Base-by-base conservation (phyloP, 768 basidiomycete species). In the Serendipita sp. region DNA sequence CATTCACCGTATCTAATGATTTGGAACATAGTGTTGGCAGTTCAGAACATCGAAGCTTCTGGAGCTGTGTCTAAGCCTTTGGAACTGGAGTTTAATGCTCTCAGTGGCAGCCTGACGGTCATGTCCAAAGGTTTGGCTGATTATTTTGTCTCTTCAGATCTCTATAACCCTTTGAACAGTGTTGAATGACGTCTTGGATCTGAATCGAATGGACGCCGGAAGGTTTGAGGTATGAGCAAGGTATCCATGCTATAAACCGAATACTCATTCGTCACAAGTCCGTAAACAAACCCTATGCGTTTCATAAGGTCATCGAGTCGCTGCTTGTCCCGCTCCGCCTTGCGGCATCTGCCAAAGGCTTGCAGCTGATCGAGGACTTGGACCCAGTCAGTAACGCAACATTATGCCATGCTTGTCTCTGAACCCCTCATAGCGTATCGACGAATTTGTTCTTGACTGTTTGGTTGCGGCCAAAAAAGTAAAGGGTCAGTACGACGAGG, bases 41-140 rank as follows among this genome's bases (percentile, higher is more conserved):
- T 94, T 16, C 93, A 96, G 75, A 95, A 97, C 70, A 85, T 95
- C 81, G 85, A 88, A 66, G 90, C 88, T 0, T 83, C 83, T 0
- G 83, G 86, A 5, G 80, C 81, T 1, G 80, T 95, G 50, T 79
- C 80, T 1, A 83, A 81, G 67, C 82, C 85, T 43, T 86, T 92
- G 69, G 84, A 87, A 66, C 83, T 94, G 64, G 92, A 96, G 76
- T 92, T 93, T 70, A 84, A 83, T 69, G 93, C 89, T 3, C 78
- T 93, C 16, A 83, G 84, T 68, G 87, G 87, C 1, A 87, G 85
- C 69, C 74, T 93, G 60, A 84, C 82, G 64, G 89, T 90, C 86
- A 93, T 93, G 92, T 83, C 84, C 43, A 88, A 90, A 78, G 87
- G 86, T 80, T 27, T 23, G 55, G 3, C n/a, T 5, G 10, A 60